Evolutionary conservation across 805 yeast species (phyloP).

Genomic region (Metschnikowia cubensis): DNA sequence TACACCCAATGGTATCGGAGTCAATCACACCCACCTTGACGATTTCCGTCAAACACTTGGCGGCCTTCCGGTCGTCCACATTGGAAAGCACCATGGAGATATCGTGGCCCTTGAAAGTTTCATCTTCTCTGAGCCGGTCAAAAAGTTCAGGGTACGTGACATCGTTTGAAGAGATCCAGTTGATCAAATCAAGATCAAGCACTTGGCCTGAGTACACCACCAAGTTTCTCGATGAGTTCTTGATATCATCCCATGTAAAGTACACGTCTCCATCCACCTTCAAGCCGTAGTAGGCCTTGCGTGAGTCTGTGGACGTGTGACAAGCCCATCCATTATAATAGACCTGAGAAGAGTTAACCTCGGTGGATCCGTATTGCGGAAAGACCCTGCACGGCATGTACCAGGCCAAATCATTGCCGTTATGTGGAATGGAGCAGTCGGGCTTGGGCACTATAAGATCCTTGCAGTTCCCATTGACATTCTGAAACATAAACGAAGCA

Average conservation of each 20-base stretch:
- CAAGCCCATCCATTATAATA: constrained; percentile 88
- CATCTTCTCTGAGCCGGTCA: constrained; percentile 54
- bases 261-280: constrained; percentile 68
- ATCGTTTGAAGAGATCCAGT: constrained; percentile 71
- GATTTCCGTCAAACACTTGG: constrained; percentile 80
- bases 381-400: constrained; percentile 88
- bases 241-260: constrained; percentile 85
- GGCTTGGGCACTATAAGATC: constrained; percentile 67
- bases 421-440: constrained; percentile 65
- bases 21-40: constrained; percentile 87
- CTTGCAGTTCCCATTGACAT: constrained; percentile 87
- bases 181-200: constrained; percentile 69
- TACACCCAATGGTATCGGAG: constrained; percentile 87
- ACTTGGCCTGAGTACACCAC: constrained; percentile 89
- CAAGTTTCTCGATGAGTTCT: constrained; percentile 64
- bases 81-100: constrained; percentile 68
- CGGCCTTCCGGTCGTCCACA: constrained; percentile 63
- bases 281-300: constrained; percentile 62
- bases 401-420: constrained; percentile 74
- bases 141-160: constrained; percentile 71
- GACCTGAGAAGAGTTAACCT: constrained; percentile 57
- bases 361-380: constrained; percentile 65
- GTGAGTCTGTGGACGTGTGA: constrained; percentile 63
- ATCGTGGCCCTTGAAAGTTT: constrained; percentile 68
- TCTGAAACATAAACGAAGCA: constrained; percentile 81